These are phyloP conservation scores for Ambrosia trifida DNA, from an alignment of 129 eudicot species.

Conservation along the genomic window DNA sequence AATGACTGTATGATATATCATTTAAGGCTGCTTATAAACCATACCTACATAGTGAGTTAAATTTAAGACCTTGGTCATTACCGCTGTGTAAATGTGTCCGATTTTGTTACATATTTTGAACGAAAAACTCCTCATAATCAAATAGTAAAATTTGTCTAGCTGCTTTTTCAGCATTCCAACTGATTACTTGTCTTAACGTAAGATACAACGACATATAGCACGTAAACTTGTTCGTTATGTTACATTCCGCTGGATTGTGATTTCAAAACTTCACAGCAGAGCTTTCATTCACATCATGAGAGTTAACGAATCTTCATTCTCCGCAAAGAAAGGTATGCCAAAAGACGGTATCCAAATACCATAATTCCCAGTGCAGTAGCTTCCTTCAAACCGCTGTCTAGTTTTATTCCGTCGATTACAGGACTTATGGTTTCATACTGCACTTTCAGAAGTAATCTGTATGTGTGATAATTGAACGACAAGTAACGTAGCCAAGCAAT, in stretches of 20 bases:
- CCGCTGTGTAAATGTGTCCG: neutral
- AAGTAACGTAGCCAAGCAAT: constrained; percentile 93
- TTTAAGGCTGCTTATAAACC: too few relatives aligned
- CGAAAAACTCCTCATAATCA: neutral
- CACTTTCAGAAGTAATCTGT: constrained; percentile 86
- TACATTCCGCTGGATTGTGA: constrained; percentile 20
- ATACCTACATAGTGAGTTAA: neutral
- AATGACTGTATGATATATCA: too few relatives aligned
- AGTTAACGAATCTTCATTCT: constrained; percentile 50
- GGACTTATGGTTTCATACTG: constrained; percentile 69
- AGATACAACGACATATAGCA: neutral
- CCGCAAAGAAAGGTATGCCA: constrained; percentile 81
- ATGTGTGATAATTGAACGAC: constrained; percentile 95
- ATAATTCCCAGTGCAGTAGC: constrained; percentile 59
- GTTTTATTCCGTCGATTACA: constrained; percentile 48
- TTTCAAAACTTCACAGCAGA: constrained; percentile 27
- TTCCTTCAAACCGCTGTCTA: constrained; percentile 72
- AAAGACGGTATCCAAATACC: constrained; percentile 84
- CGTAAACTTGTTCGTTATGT: constrained; percentile 1
- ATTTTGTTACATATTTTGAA: neutral
- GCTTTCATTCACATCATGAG: constrained; percentile 7
- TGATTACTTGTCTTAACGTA: neutral
- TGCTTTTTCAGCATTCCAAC: neutral
- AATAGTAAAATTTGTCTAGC: neutral
- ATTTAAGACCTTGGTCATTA: neutral